Base-by-base conservation (phyloP, 805 yeast species). In the Saccharomycopsis javanensis region DNA sequence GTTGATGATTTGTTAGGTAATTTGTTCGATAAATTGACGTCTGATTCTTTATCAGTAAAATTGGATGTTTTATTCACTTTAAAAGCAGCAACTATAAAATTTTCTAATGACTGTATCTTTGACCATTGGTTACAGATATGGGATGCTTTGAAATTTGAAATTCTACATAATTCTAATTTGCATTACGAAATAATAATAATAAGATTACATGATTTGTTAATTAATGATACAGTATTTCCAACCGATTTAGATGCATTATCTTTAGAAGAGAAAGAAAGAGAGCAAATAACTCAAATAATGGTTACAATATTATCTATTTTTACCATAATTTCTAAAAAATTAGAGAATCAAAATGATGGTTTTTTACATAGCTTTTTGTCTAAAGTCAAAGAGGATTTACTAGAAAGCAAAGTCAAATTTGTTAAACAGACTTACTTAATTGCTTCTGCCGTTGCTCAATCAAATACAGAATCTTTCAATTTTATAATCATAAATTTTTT, bases 71-170 rank as follows among this genome's bases (percentile, higher is more conserved):
- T 92, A 37, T 68, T 72, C 37, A 82, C 96, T 0, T 68, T 94
- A 25, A 67, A 74, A 5, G 70, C 71, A 1, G 84, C 94, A 61
- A 70, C 88, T 7, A 68, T 73, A 13, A 70, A 68, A 5, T 88
- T 85, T 65, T 73, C 79, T 0, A 64, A 69, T 0, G 75, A 73
- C 5, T 74, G 80, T 0, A 68, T 86, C 8, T 71, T 76, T 31
- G 76, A 75, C 10, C 77, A 80, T 66, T 91, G 96, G 91, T 66
- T 78, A 6, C 78, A 84, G 1, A 66, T 92, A 4, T 94, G 96
- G 96, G 86, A 87, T 63, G 88, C 96, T 0, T 72, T 92, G 55
- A 92, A 92, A 67, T 90, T 81, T 67, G 97, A 92, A 68, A 77
- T 92, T n/a, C 72, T 92, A 57, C 96, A 92, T 67, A 84, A 86